phyloP scores from a whole-genome alignment of 768 basidiomycete species.

The Trametes meyenii region DNA sequence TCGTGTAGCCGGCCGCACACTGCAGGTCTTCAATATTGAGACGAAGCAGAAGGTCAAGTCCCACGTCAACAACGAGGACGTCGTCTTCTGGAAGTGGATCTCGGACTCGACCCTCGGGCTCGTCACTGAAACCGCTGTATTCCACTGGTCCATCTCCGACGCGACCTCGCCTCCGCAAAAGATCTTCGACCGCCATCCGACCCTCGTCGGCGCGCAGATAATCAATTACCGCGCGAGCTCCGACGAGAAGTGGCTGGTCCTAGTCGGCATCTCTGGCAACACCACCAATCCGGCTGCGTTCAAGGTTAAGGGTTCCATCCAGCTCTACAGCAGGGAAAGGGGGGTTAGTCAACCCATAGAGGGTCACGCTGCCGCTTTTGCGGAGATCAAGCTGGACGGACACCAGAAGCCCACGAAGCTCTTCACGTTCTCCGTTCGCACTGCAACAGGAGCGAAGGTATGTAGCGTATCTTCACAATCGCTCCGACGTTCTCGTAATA shows the following conservation, averaged over 20 bases:
- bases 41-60: slow-evolving; percentile 98
- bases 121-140: slow-evolving; percentile 92
- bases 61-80: slow-evolving; percentile 89
- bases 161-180: slow-evolving; percentile 82
- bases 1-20: slow-evolving; percentile 78
- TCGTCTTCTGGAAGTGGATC: slow-evolving; percentile 99
- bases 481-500: not conserved
- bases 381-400: slow-evolving; percentile 89
- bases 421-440: slow-evolving; percentile 94
- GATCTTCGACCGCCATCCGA: slow-evolving; percentile 94
- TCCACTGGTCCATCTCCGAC: slow-evolving; percentile 85
- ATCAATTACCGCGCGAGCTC: slow-evolving; percentile 95
- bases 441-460: slow-evolving; percentile 97
- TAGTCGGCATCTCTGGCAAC: slow-evolving; percentile 94
- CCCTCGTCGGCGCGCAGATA: slow-evolving; percentile 93
- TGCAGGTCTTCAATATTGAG: slow-evolving; percentile 98
- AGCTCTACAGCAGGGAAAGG: slow-evolving; percentile 91
- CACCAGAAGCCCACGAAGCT: slow-evolving; percentile 84
- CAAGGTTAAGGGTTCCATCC: slow-evolving; percentile 99
- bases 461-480: not conserved
- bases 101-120: slow-evolving; percentile 89
- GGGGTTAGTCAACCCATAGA: slow-evolving; percentile 98
- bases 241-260: slow-evolving; percentile 97
- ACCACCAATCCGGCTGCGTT: slow-evolving; percentile 92
- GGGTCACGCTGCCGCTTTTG: slow-evolving; percentile 96